A percentile compares a stretch with the other conserved stretches of the same genome.
phyloP scores from a whole-genome alignment of 768 basidiomycete species.

The Leccinum barrowsii region DNA sequence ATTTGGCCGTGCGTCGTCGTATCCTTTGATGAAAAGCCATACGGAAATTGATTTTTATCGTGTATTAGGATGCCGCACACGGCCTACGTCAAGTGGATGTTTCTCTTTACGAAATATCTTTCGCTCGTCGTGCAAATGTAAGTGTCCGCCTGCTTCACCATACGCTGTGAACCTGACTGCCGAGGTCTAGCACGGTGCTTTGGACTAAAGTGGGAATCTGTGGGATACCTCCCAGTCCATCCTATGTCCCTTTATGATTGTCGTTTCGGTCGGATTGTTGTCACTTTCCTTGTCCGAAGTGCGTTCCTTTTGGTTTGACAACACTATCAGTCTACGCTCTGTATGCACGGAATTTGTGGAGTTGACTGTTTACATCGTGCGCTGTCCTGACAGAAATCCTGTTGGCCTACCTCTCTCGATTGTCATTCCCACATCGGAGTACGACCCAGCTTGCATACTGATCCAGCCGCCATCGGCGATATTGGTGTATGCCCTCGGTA shows the following conservation, averaged over 20 bases:
- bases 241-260: constrained; percentile 6
- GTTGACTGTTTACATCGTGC: not conserved
- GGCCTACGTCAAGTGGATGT: constrained; percentile 26
- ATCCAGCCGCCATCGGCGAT: not conserved
- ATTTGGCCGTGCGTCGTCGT: constrained; percentile 23
- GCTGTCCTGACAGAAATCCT: constrained; percentile 13
- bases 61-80: constrained; percentile 12
- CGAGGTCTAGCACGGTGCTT: constrained; percentile 5
- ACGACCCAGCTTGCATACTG: constrained; percentile 18
- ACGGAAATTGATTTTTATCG: not conserved
- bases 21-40: not conserved
- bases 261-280: constrained; percentile 3
- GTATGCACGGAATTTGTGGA: constrained; percentile 2
- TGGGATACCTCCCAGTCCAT: not conserved
- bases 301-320: constrained; percentile 1
- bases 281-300: constrained; percentile 22
- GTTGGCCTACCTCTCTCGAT: not conserved
- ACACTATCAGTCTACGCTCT: constrained; percentile 17
- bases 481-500: constrained; percentile 7
- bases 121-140: constrained; percentile 18
- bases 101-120: constrained; percentile 22
- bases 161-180: not conserved
- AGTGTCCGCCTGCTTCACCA: not conserved
- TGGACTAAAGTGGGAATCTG: not conserved
- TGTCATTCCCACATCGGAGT: constrained; percentile 4